phyloP scores from a whole-genome alignment of 257 asterid genomes.

The Handroanthus guayacan region DNA sequence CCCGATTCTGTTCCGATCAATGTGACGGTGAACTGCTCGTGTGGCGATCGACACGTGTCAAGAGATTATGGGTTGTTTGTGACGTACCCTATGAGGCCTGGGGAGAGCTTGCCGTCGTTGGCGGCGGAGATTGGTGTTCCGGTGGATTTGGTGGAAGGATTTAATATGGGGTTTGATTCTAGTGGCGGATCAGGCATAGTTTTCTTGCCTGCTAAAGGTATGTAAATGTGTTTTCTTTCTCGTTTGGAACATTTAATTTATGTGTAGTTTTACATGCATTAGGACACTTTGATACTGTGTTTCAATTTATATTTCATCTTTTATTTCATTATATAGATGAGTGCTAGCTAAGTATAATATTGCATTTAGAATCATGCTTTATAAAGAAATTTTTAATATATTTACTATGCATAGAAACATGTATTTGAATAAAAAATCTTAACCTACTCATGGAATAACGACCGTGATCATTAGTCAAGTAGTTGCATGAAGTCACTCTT shows the following conservation, averaged over 20 bases:
- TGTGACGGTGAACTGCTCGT: constrained; percentile 83
- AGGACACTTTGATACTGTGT: too few species aligned
- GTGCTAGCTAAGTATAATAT: too few species aligned
- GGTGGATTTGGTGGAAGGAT: constrained; percentile 50
- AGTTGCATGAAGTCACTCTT: too few species aligned
- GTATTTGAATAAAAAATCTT: too few species aligned
- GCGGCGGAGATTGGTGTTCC: constrained; percentile 53
- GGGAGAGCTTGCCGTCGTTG: constrained; percentile 54
- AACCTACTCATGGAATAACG: too few species aligned
- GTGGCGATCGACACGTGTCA: constrained; percentile 67
- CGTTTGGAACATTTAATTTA: background rate
- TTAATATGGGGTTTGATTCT: constrained; percentile 58
- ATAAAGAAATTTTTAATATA: too few species aligned
- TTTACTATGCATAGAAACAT: too few species aligned
- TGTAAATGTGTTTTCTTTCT: constrained; percentile 10
- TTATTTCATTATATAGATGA: too few species aligned
- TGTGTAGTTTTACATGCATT: too few species aligned
- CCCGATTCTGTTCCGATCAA: constrained; percentile 59
- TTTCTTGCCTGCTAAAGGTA: constrained; percentile 83
- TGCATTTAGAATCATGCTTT: too few species aligned
- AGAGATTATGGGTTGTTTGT: constrained; percentile 67
- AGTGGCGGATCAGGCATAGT: constrained; percentile 59
- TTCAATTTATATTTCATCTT: too few species aligned
- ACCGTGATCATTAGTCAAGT: too few species aligned
- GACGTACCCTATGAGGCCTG: constrained; percentile 62